These are phyloP conservation scores for Galerina sulciceps DNA, from an alignment of 768 basidiomycete species.

Conservation along the genomic window DNA sequence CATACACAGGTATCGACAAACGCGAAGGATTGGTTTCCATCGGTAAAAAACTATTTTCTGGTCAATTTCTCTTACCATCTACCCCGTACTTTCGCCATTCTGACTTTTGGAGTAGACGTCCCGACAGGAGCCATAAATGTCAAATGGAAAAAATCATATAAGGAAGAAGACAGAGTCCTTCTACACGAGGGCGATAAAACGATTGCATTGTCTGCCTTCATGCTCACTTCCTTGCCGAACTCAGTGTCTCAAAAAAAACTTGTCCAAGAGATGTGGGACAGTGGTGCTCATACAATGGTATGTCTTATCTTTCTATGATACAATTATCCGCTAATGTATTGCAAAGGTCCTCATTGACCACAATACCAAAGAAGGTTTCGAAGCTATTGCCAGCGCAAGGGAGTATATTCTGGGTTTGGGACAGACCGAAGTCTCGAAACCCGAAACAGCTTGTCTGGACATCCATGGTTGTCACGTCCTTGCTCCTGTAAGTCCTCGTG, in stretches of 20 bases:
- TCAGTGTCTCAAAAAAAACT: slow-evolving; percentile 64
- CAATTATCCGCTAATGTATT: neutral
- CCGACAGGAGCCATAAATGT: slow-evolving; percentile 44
- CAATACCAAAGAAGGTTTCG: slow-evolving; percentile 75
- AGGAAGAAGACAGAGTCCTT: slow-evolving; percentile 45
- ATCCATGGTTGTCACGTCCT: slow-evolving; percentile 77
- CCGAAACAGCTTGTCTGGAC: slow-evolving; percentile 33
- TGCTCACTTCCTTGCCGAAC: slow-evolving; percentile 74
- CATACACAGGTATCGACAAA: slow-evolving; percentile 80
- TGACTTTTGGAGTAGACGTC: slow-evolving; percentile 39
- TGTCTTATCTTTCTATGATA: slow-evolving; percentile 3
- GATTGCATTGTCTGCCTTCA: slow-evolving; percentile 85
- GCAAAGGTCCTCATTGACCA: slow-evolving; percentile 86
- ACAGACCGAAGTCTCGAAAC: slow-evolving; percentile 56
- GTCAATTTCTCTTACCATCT: slow-evolving; percentile 37
- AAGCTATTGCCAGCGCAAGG: slow-evolving; percentile 76
- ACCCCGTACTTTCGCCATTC: neutral
- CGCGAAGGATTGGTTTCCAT: slow-evolving; percentile 71
- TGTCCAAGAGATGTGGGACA: slow-evolving; percentile 89
- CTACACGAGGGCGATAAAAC: slow-evolving; percentile 49
- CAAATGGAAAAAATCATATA: slow-evolving; percentile 63
- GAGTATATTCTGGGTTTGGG: slow-evolving; percentile 72
- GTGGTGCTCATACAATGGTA: slow-evolving; percentile 85
- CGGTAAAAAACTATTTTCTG: slow-evolving; percentile 63
- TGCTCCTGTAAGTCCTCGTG: slow-evolving; percentile 68